phyloP scores from a whole-genome alignment of 2,329 filamentous ascomycete genomes.

The Macrophomina pseudophaseolina region DNA sequence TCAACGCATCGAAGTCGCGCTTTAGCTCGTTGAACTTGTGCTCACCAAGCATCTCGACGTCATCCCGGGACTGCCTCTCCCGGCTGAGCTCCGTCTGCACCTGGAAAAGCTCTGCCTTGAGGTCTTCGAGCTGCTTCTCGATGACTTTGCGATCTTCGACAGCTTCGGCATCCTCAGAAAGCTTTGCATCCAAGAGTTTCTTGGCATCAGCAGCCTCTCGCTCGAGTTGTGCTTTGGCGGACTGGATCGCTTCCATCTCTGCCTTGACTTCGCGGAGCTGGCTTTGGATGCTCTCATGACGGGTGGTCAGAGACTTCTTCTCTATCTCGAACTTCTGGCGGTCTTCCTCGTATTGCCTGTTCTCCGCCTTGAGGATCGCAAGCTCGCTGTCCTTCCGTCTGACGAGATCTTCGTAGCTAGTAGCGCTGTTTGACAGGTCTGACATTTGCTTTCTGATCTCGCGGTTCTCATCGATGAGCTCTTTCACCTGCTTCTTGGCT shows the following conservation, averaged over 20 bases:
- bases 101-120: slow-evolving; percentile 84
- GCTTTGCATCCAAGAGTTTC: slow-evolving; percentile 80
- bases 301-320: slow-evolving; percentile 69
- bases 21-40: slow-evolving; percentile 84
- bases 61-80: slow-evolving; percentile 90
- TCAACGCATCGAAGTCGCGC: slow-evolving; percentile 83
- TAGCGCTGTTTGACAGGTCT: slow-evolving; percentile 87
- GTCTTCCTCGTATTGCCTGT: slow-evolving; percentile 82
- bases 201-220: slow-evolving; percentile 90
- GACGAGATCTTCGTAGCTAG: slow-evolving; percentile 92
- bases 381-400: slow-evolving; percentile 94
- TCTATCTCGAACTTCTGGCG: slow-evolving; percentile 79
- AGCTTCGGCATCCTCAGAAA: slow-evolving; percentile 89
- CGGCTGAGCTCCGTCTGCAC: slow-evolving; percentile 87
- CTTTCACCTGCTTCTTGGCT: slow-evolving; percentile 74
- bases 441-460: slow-evolving; percentile 84
- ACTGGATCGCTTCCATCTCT: slow-evolving; percentile 83
- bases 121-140: slow-evolving; percentile 82
- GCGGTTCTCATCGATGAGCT: slow-evolving; percentile 79
- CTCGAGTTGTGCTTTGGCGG: slow-evolving; percentile 82
- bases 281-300: slow-evolving; percentile 78
- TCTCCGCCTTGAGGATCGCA: slow-evolving; percentile 80
- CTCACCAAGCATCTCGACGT: slow-evolving; percentile 87
- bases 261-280: slow-evolving; percentile 85
- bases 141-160: slow-evolving; percentile 77